phyloP scores from a whole-genome alignment of 371 early-diverging fungal genomes.

The Mortierella sp. region DNA sequence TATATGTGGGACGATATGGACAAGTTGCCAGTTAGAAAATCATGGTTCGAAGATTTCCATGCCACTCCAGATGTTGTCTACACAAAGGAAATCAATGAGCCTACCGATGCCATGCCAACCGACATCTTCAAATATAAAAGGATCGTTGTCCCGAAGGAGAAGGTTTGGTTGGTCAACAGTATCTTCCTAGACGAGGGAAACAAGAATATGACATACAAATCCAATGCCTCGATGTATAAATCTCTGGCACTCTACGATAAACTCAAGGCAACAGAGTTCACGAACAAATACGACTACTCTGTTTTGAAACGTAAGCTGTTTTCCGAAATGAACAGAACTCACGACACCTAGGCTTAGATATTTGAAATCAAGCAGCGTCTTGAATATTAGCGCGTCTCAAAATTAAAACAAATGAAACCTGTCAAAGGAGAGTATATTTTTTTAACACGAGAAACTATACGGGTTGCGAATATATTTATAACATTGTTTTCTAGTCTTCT shows the following conservation, averaged over 20 bases:
- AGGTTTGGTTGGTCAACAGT: conserved; percentile 31
- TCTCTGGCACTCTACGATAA: conserved; percentile 16
- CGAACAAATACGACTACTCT: conserved; percentile 8
- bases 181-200: conserved; percentile 23
- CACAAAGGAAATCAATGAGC: conserved; percentile 1
- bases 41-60: conserved; percentile 23
- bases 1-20: background rate
- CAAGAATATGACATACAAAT: conserved; percentile 22
- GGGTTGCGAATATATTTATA: too few species aligned
- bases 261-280: background rate
- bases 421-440: too few species aligned
- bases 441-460: too few species aligned
- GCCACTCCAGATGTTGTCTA: conserved; percentile 14
- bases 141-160: conserved; percentile 21
- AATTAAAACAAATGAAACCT: too few species aligned
- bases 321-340: conserved; percentile 26
- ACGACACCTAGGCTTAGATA: conserved; percentile 4
- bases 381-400: too few species aligned
- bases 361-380: too few species aligned
- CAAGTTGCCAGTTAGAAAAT: background rate
- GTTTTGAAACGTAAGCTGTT: conserved; percentile 26
- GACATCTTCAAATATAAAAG: conserved; percentile 37
- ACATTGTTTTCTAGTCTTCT: background rate
- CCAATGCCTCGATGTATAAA: conserved; percentile 21
- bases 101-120: background rate